Evolutionary conservation across 2,329 filamentous ascomycete genomes (phyloP).

Genomic region (Aspergillus novoparasiticus): DNA sequence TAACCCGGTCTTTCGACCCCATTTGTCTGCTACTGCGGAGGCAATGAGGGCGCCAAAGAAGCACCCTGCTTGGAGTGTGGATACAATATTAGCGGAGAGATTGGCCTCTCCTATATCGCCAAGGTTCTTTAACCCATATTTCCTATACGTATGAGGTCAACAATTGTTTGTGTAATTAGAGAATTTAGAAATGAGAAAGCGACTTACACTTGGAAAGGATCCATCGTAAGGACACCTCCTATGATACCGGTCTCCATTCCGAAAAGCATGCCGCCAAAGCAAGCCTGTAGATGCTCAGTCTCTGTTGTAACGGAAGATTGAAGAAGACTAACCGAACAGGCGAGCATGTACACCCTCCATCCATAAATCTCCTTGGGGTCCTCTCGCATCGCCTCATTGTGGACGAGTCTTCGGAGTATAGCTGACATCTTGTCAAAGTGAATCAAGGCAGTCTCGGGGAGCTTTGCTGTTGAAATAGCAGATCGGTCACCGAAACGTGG

Average conservation of each 20-base stretch:
- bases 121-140: constrained; percentile 54
- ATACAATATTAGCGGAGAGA: constrained; percentile 69
- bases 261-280: constrained; percentile 71
- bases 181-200: not conserved
- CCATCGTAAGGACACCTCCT: constrained; percentile 66
- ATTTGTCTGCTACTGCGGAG: constrained; percentile 43
- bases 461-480: not conserved
- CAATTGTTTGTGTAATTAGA: not conserved
- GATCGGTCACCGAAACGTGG: not conserved
- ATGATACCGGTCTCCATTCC: constrained; percentile 70
- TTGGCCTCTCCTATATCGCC: constrained; percentile 51
- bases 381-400: constrained; percentile 70
- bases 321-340: constrained; percentile 57
- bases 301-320: constrained; percentile 34
- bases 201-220: constrained; percentile 57
- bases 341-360: constrained; percentile 67
- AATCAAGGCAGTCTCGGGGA: not conserved
- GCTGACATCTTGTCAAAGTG: constrained; percentile 38
- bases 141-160: constrained; percentile 35
- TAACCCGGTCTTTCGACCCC: constrained; percentile 59
- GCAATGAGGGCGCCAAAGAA: constrained; percentile 65
- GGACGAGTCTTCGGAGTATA: constrained; percentile 60
- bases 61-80: constrained; percentile 70
- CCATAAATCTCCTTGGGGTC: constrained; percentile 71
- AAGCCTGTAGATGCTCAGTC: constrained; percentile 45